A percentile compares a stretch with the other conserved stretches of the same genome.
These are phyloP conservation scores for Naematelia aurantialba DNA, from an alignment of 768 basidiomycete genomes.

Conservation along the genomic window DNA sequence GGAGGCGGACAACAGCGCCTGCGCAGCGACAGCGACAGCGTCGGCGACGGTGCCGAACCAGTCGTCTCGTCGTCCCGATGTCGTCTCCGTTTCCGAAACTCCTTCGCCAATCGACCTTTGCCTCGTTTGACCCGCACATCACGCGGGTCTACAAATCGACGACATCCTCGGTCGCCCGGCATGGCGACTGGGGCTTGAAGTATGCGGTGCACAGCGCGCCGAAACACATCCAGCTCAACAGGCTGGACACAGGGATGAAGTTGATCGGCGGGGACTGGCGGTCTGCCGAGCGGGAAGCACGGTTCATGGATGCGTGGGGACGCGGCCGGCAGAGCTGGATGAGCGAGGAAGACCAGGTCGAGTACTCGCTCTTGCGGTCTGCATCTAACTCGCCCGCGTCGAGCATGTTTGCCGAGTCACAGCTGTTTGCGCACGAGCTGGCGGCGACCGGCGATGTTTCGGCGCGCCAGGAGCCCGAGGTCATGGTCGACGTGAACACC, in stretches of 20 bases:
- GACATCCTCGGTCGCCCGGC: slow-evolving; percentile 30
- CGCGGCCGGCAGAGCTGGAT: slow-evolving; percentile 36
- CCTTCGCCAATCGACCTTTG: slow-evolving; percentile 40
- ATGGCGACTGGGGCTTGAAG: slow-evolving; percentile 48
- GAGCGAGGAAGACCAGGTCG: slow-evolving; percentile 3
- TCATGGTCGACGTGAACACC: slow-evolving; percentile 22
- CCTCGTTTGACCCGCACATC: slow-evolving; percentile 46
- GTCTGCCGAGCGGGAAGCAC: slow-evolving; percentile 44
- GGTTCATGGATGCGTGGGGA: slow-evolving; percentile 45
- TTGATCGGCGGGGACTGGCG: slow-evolving; percentile 43
- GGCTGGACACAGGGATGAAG: slow-evolving; percentile 37
- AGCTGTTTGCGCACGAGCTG: neutral
- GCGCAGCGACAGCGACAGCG: no score
- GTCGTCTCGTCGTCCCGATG: no score
- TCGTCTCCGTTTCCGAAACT: slow-evolving; percentile 42
- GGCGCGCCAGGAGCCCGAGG: neutral
- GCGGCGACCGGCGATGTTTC: neutral
- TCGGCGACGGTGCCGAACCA: no score
- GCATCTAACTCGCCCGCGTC: no score
- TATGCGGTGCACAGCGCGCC: slow-evolving; percentile 32
- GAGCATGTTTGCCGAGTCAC: neutral
- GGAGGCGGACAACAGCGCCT: no score
- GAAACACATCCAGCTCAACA: slow-evolving; percentile 38
- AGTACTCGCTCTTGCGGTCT: neutral
- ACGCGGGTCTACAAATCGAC: slow-evolving; percentile 48